Evolutionary conservation across 495 filamentous ascomycete genomes (phyloP).

Genomic region (Evansstolkia leycettana): DNA sequence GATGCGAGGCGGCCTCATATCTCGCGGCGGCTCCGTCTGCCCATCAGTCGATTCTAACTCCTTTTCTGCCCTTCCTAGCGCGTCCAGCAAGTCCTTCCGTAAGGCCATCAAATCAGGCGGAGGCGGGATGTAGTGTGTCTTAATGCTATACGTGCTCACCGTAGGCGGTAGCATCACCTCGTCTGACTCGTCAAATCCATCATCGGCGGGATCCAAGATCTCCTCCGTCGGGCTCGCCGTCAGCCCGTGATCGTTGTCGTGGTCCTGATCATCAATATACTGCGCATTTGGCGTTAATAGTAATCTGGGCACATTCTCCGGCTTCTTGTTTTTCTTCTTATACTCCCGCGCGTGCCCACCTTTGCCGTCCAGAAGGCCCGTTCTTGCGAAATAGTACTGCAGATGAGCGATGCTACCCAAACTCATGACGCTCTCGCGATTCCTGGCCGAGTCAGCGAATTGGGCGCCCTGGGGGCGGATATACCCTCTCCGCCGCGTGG

Average conservation of each 20-base stretch:
- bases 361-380: constrained; percentile 86
- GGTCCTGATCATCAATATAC: constrained; percentile 21
- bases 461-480: constrained; percentile 82
- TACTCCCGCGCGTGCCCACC: constrained; percentile 70
- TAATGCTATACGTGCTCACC: constrained; percentile 87
- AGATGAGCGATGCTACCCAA: constrained; percentile 93
- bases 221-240: constrained; percentile 47
- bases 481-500: constrained; percentile 61
- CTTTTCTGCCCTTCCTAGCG: constrained; percentile 56
- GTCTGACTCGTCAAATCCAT: constrained; percentile 46
- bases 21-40: constrained; percentile 18
- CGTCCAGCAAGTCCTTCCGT: constrained; percentile 56
- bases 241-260: constrained; percentile 4
- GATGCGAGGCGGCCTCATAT: constrained; percentile 15
- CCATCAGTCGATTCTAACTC: constrained; percentile 42
- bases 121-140: constrained; percentile 72
- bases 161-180: constrained; percentile 83
- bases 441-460: constrained; percentile 81
- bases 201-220: constrained; percentile 27
- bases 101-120: constrained; percentile 72
- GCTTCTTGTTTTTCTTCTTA: constrained; percentile 40
- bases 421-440: constrained; percentile 87
- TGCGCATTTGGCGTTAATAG: constrained; percentile 31
- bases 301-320: constrained; percentile 25
- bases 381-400: constrained; percentile 96